These are phyloP conservation scores for Coprinellus micaceus DNA, from an alignment of 768 basidiomycete genomes.

Conservation along the genomic window DNA sequence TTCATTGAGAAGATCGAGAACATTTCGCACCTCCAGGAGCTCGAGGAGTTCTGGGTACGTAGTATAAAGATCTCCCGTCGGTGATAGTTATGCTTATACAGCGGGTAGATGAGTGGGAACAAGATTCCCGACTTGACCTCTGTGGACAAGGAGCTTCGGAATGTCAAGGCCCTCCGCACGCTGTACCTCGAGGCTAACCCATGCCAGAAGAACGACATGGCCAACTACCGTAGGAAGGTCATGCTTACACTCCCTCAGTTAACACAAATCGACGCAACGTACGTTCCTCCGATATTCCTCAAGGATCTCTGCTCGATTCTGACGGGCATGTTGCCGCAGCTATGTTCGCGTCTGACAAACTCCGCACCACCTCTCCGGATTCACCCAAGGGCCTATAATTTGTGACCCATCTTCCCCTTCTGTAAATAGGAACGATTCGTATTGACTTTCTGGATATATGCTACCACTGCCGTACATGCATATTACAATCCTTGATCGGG, in stretches of 20 bases:
- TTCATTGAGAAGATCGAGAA: constrained; percentile 78
- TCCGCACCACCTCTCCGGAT: too few relatives aligned
- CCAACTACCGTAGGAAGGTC: constrained; percentile 83
- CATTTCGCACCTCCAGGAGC: constrained; percentile 63
- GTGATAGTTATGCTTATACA: constrained; percentile 2
- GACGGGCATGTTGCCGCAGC: not conserved
- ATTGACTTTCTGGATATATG: too few relatives aligned
- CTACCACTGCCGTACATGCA: too few relatives aligned
- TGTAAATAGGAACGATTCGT: too few relatives aligned
- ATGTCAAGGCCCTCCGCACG: constrained; percentile 67
- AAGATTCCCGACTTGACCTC: constrained; percentile 66
- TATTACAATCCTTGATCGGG: too few relatives aligned
- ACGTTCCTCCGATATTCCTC: constrained; percentile 30
- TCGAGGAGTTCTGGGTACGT: constrained; percentile 95
- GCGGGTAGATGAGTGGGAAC: constrained; percentile 78
- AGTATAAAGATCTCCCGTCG: not conserved
- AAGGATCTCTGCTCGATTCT: not conserved
- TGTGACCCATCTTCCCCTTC: too few relatives aligned
- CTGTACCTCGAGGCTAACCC: constrained; percentile 96
- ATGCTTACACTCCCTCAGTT: constrained; percentile 85
- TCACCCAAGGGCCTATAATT: too few relatives aligned
- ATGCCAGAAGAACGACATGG: constrained; percentile 74
- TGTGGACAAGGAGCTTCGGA: constrained; percentile 63
- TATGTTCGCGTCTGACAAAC: constrained; percentile 5
- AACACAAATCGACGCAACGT: constrained; percentile 96